phyloP scores from a whole-genome alignment of 2,329 filamentous ascomycete genomes.

The Apiospora malaysiana region DNA sequence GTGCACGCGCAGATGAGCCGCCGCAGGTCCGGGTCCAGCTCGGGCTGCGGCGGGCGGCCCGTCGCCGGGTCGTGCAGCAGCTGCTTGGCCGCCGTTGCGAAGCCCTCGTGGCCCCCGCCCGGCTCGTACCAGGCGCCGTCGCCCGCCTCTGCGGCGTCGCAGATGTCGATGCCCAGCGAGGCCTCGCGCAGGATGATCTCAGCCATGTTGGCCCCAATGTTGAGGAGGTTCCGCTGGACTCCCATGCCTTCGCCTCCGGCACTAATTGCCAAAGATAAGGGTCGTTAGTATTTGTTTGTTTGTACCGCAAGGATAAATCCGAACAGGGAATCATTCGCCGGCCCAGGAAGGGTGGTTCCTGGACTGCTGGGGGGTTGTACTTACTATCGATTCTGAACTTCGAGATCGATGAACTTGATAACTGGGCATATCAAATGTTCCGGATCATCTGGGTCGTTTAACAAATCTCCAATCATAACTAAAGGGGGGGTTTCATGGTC shows the following conservation, averaged over 20 bases:
- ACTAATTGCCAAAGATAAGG: neutral
- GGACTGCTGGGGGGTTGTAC: neutral
- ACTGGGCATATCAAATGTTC: neutral
- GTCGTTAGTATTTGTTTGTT: neutral
- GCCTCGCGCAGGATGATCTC: neutral
- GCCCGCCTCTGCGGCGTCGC: neutral
- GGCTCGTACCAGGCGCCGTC: neutral
- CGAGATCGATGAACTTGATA: neutral
- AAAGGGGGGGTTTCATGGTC: neutral
- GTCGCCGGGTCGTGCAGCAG: neutral
- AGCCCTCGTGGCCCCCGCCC: neutral
- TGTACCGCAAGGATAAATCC: no score
- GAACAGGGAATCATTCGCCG: neutral
- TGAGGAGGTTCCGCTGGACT: neutral
- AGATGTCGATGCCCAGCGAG: neutral
- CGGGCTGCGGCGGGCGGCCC: neutral
- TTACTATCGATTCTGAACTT: neutral
- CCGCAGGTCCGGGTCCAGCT: neutral
- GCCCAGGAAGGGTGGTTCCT: neutral
- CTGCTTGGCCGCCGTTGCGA: neutral
- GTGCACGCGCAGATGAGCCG: neutral
- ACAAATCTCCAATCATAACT: neutral
- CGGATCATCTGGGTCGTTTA: neutral
- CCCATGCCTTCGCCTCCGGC: neutral
- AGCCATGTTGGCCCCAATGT: neutral